phyloP scores from a whole-genome alignment of 768 basidiomycete genomes.

The Panaeolus papilionaceus region DNA sequence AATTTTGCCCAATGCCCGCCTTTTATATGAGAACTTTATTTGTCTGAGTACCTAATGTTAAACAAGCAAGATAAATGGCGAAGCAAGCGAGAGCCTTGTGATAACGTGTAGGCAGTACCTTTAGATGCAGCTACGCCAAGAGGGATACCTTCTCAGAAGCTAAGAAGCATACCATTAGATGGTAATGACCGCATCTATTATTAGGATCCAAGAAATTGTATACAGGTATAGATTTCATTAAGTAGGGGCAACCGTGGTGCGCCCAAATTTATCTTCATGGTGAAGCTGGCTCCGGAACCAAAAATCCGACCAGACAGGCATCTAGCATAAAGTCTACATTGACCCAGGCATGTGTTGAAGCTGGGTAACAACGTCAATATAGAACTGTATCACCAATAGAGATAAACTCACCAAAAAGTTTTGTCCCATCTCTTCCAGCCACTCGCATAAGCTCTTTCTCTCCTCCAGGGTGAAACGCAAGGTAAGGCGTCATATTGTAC shows the following conservation, averaged over 20 bases:
- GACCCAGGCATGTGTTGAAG: slow-evolving; percentile 94
- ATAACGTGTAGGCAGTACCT: no score
- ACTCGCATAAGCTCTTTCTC: slow-evolving; percentile 94
- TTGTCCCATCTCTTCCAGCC: slow-evolving; percentile 94
- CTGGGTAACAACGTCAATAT: slow-evolving; percentile 45
- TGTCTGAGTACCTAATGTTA: no score
- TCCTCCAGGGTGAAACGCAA: slow-evolving; percentile 93
- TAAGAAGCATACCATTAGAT: no score
- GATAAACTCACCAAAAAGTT: slow-evolving; percentile 79
- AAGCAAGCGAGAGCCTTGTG: no score
- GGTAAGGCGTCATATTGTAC: slow-evolving; percentile 94
- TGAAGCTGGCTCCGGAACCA: slow-evolving; percentile 71
- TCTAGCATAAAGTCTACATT: slow-evolving; percentile 97
- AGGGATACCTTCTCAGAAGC: no score
- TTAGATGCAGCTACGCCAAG: no score
- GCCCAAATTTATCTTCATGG: background rate
- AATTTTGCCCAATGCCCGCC: no score
- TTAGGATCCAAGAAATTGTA: background rate
- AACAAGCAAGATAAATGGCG: no score
- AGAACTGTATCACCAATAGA: background rate
- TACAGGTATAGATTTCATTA: background rate
- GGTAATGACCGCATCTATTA: background rate
- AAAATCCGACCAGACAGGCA: slow-evolving; percentile 88
- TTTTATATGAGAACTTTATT: no score
- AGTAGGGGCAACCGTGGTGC: background rate